Percentiles rank a stretch among this genome's conserved stretches.
These are phyloP conservation scores for Pseudogymnoascus sp. DNA, from an alignment of 2,329 filamentous ascomycete species.

Conservation along the genomic window DNA sequence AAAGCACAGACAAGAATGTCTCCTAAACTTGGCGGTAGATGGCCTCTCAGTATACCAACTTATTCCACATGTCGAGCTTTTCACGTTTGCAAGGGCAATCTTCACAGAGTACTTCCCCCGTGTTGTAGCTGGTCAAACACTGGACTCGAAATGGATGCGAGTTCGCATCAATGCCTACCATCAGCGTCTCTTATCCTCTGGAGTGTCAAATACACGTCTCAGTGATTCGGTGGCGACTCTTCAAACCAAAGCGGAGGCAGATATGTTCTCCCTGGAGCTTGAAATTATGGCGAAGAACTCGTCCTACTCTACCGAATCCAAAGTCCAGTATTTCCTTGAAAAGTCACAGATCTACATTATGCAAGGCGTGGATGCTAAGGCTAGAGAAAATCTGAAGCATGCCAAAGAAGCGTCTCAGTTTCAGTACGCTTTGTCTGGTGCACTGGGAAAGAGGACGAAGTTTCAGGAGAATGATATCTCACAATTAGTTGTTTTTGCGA, in stretches of 20 bases:
- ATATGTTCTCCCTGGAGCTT: slow-evolving; percentile 41
- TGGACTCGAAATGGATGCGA: slow-evolving; percentile 36
- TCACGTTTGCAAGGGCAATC: slow-evolving; percentile 59
- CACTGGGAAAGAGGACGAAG: slow-evolving; percentile 75
- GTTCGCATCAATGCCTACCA: slow-evolving; percentile 67
- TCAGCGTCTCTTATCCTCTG: slow-evolving; percentile 48
- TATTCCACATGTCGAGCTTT: slow-evolving; percentile 75
- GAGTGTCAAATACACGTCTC: slow-evolving; percentile 22
- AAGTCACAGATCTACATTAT: slow-evolving; percentile 75
- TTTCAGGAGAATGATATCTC: slow-evolving; percentile 74
- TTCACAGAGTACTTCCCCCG: slow-evolving; percentile 31
- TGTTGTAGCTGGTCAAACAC: slow-evolving; percentile 15
- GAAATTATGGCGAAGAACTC: slow-evolving; percentile 33
- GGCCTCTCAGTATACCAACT: slow-evolving; percentile 80
- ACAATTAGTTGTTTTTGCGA: slow-evolving; percentile 85
- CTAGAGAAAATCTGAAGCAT: slow-evolving; percentile 59
- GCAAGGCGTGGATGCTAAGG: slow-evolving; percentile 71
- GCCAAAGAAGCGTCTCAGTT: slow-evolving; percentile 64
- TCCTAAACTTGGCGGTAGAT: slow-evolving; percentile 67
- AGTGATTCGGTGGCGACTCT: slow-evolving; percentile 53
- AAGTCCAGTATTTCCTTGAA: slow-evolving; percentile 69
- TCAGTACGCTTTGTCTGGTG: slow-evolving; percentile 73
- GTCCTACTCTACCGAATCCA: slow-evolving; percentile 39
- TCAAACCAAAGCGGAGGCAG: slow-evolving; percentile 51
- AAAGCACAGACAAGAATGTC: slow-evolving; percentile 43